phyloP scores from a whole-genome alignment of 2,329 filamentous ascomycete genomes.

The Rutstroemia sp. region DNA sequence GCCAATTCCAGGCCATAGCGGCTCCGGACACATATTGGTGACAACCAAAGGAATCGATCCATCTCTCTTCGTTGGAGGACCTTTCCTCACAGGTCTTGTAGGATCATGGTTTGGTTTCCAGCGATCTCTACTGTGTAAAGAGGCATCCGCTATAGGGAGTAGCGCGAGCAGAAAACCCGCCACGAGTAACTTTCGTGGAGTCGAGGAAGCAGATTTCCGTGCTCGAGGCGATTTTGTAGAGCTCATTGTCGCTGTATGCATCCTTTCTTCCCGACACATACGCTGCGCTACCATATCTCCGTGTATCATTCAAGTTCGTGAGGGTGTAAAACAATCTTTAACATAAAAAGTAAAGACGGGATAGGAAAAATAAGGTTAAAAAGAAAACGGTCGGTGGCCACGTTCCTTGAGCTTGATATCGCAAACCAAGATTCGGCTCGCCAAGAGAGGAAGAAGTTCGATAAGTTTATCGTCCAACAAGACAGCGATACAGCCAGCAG shows the following conservation, averaged over 20 bases:
- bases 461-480: not conserved
- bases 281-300: not conserved
- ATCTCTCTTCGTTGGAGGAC: slow-evolving; percentile 28
- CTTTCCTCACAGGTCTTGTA: slow-evolving; percentile 18
- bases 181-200: slow-evolving; percentile 8
- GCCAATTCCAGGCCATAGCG: slow-evolving; percentile 68
- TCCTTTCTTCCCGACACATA: not conserved
- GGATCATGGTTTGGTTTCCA: slow-evolving; percentile 9
- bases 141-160: slow-evolving; percentile 13
- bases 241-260: slow-evolving; percentile 6
- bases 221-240: slow-evolving; percentile 9
- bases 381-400: not conserved
- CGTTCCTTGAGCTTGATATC: slow-evolving; percentile 8
- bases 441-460: not conserved
- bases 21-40: slow-evolving; percentile 63
- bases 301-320: not conserved
- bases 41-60: slow-evolving; percentile 52
- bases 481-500: not conserved
- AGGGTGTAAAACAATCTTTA: too few species aligned
- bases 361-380: not conserved
- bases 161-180: slow-evolving; percentile 14
- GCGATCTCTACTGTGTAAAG: slow-evolving; percentile 4
- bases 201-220: slow-evolving; percentile 8
- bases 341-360: not conserved
- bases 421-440: not conserved